phyloP scores from a whole-genome alignment of 148 eudicot genomes.

The Oxyria digyna region DNA sequence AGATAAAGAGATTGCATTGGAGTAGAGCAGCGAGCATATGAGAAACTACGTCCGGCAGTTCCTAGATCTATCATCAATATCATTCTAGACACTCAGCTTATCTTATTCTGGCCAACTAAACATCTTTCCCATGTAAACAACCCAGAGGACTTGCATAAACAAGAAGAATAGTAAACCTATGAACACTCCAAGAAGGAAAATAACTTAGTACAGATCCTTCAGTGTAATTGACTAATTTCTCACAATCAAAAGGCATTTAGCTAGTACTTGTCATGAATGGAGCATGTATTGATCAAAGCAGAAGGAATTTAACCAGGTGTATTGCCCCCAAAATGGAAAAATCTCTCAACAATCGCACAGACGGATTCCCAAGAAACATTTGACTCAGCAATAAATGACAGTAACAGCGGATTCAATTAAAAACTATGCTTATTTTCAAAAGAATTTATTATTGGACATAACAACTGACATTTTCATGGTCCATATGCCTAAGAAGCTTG shows the following conservation, averaged over 20 bases:
- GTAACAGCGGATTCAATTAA: background rate
- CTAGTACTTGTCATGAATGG: background rate
- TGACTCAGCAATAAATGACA: constrained; percentile 8
- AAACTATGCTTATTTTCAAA: background rate
- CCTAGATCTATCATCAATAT: no score
- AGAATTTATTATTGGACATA: background rate
- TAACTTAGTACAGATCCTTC: background rate
- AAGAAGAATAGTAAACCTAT: background rate
- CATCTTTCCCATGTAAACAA: background rate
- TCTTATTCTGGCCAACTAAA: background rate
- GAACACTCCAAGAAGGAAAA: background rate
- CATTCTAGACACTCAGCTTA: no score
- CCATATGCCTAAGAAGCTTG: constrained; percentile 88
- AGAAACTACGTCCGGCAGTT: background rate
- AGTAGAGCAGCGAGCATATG: background rate
- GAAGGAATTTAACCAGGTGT: background rate
- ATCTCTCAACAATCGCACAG: background rate
- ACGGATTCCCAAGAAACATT: background rate
- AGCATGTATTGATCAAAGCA: background rate
- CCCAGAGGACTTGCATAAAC: background rate
- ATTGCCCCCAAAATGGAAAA: background rate
- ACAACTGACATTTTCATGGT: constrained; percentile 93
- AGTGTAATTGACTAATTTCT: background rate
- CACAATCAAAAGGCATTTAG: background rate
- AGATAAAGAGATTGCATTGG: background rate